Base-by-base conservation (phyloP, 2,329 filamentous ascomycete genomes). In the Rasamsonia emersonii region DNA sequence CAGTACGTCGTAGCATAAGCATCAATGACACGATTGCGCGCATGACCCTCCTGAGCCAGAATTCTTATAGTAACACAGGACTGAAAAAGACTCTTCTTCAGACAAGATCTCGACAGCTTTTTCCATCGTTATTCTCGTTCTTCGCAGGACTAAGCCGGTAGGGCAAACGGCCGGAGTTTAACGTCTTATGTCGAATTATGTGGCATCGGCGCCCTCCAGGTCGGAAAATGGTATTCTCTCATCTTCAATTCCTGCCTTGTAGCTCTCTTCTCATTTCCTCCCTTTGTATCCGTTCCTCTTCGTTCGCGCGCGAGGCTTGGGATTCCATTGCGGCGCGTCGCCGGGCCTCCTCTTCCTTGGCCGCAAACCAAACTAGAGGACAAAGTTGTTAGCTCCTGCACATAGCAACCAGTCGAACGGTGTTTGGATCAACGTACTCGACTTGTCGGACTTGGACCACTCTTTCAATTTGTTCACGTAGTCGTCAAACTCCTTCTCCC, bases 381-480 rank as follows among this genome's bases (percentile, higher is more conserved):
- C 3, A 23, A 8, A 28, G 8, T 4, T 8, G 15, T 35, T 14
- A 39, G 19, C 15, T 11, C 28, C 7, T 25, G 9, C 10, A 13
- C 24, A 19, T 30, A 16, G 7, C n/a, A 4, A 18, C 8, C 14
- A 14, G 3, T 13, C n/a, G 18, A 24, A 1, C 9, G 15, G 30
- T 17, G 9, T 10, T 8, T 10, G 4, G 13, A 3, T n/a, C 5
- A 17, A 53, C 55, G 39, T 70, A 93, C 86, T 93, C 25, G 84
- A 84, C 64, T 89, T 94, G 53, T 93, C 81, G 9, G 82, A 91
- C 65, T 88, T 93, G 16, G 85, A 83, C 57, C 88, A 85, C 48
- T 89, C 76, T 69, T 93, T 95, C 54, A 98, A 61, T 47, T 79
- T 77, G 29, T 54, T 72, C 17, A 95, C 82, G 51, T 94, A 96